A percentile compares a stretch with the other conserved stretches of the same genome.
phyloP scores from a whole-genome alignment of 257 asterid species.

The Euphrasia confusa region DNA sequence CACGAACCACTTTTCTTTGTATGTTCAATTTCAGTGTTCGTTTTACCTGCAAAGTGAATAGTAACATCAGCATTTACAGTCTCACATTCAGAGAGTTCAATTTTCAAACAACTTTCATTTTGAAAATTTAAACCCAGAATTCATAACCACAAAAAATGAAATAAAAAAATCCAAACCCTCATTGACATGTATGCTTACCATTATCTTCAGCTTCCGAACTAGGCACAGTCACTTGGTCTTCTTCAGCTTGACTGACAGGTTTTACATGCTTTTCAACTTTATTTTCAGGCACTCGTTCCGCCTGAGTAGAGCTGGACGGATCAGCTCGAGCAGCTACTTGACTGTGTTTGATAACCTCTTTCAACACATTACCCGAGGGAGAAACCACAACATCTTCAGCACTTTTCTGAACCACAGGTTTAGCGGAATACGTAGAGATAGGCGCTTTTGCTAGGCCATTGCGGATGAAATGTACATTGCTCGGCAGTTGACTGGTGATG shows the following conservation, averaged over 20 bases:
- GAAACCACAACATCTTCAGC: background rate
- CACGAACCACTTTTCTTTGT: background rate
- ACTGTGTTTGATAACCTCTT: background rate
- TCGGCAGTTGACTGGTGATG: constrained; percentile 39
- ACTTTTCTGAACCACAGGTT: background rate
- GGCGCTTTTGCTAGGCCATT: constrained; percentile 38
- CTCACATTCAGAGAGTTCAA: background rate
- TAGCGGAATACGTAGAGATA: background rate
- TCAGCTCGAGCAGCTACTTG: constrained; percentile 1
- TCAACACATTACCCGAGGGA: background rate
- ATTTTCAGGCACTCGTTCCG: no score
- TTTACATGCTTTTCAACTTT: background rate
- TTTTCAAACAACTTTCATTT: no score
- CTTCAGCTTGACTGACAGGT: background rate
- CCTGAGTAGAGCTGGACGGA: background rate
- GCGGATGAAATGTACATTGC: constrained; percentile 57
- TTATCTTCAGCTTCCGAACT: background rate
- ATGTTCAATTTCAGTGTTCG: background rate
- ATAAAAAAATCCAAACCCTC: no score
- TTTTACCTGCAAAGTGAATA: background rate
- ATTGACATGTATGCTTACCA: background rate
- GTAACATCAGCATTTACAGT: background rate
- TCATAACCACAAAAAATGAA: no score
- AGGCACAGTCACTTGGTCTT: background rate
- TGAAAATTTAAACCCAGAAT: no score